These are phyloP conservation scores for Pseudogymnoascus sp. DNA, from an alignment of 2,329 filamentous ascomycete species.

Conservation along the genomic window DNA sequence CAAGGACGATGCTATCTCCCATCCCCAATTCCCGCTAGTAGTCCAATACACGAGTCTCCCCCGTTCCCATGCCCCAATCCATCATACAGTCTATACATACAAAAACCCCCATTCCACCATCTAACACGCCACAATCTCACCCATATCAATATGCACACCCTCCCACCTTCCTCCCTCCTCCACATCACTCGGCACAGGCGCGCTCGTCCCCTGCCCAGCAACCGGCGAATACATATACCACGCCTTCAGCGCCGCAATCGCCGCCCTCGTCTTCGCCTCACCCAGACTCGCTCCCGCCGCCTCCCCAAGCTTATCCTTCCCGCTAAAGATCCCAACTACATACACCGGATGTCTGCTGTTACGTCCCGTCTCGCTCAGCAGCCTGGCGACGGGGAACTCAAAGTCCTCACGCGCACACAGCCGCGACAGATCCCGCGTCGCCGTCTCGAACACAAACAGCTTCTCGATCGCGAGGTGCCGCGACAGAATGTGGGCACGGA, in stretches of 20 bases:
- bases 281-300: conserved; percentile 72
- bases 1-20: neutral
- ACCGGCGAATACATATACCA: conserved; percentile 93
- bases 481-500: conserved; percentile 74
- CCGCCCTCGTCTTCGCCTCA: conserved; percentile 69
- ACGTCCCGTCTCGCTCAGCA: conserved; percentile 87
- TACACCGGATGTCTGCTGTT: conserved; percentile 79
- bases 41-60: conserved; percentile 4
- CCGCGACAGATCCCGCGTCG: conserved; percentile 73
- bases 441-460: conserved; percentile 78
- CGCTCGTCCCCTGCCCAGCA: conserved; percentile 26
- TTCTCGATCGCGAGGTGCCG: conserved; percentile 67
- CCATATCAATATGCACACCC: conserved; percentile 49
- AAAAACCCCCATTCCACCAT: conserved; percentile 6
- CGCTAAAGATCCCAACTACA: conserved; percentile 89
- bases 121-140: conserved; percentile 40
- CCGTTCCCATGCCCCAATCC: conserved; percentile 1
- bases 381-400: conserved; percentile 73
- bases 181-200: conserved; percentile 44
- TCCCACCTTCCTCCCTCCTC: conserved; percentile 38
- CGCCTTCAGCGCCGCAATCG: conserved; percentile 77
- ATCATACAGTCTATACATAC: conserved; percentile 12
- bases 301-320: conserved; percentile 84
- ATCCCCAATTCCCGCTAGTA: conserved; percentile 5
- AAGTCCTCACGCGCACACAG: conserved; percentile 87